phyloP scores from a whole-genome alignment of 1,284 basidiomycete species.

The Fomitiporia mediterranea region DNA sequence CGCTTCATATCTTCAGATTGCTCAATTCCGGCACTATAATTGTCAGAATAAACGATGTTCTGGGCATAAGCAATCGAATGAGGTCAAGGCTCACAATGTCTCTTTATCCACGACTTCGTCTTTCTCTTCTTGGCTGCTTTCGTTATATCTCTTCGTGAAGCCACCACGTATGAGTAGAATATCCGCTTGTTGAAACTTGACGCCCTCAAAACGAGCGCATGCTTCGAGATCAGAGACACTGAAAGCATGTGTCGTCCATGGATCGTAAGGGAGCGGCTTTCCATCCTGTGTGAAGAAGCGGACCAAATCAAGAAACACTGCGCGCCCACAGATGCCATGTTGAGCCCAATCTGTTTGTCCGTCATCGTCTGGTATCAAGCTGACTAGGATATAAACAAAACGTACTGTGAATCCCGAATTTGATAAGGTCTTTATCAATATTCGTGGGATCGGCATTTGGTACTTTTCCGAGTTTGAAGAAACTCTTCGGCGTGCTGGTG shows the following conservation, averaged over 20 bases:
- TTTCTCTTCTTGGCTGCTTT: slow-evolving; percentile 42
- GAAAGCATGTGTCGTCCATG: slow-evolving; percentile 56
- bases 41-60: not conserved
- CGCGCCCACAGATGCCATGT: slow-evolving; percentile 70
- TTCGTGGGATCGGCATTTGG: slow-evolving; percentile 45
- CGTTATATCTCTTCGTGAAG: slow-evolving; percentile 58
- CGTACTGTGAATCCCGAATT: slow-evolving; percentile 64
- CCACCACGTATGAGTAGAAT: slow-evolving; percentile 61
- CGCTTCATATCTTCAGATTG: slow-evolving; percentile 68
- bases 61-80: not conserved
- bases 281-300: slow-evolving; percentile 44
- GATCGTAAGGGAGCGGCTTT: slow-evolving; percentile 52
- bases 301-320: slow-evolving; percentile 64
- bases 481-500: slow-evolving; percentile 41
- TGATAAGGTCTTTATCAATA: slow-evolving; percentile 45
- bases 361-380: not conserved
- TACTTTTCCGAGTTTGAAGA: slow-evolving; percentile 43
- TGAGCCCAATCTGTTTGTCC: slow-evolving; percentile 56
- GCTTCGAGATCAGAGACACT: slow-evolving; percentile 53
- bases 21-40: slow-evolving; percentile 60
- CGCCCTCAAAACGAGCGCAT: slow-evolving; percentile 57
- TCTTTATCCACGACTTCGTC: slow-evolving; percentile 42
- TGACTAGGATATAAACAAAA: slow-evolving; percentile 14
- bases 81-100: slow-evolving; percentile 40
- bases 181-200: slow-evolving; percentile 54